Evolutionary conservation across 2,329 filamentous ascomycete species (phyloP), one percentile per base, ranked within the genome.

Genomic region (Calycina herbarum): DNA sequence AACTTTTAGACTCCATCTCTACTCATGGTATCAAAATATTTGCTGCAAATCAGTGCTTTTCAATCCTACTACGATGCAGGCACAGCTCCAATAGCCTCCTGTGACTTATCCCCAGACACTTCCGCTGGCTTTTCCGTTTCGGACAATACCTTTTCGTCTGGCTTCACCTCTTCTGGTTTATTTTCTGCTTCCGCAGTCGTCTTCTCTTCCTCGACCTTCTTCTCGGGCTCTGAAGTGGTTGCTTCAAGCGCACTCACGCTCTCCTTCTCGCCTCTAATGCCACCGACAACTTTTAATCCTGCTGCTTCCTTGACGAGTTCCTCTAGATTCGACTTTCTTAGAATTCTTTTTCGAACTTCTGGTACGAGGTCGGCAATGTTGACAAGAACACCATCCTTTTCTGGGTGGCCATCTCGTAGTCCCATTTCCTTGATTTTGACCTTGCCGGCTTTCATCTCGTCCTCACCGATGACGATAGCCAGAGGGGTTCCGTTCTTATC

Each of bases 401-500:
- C 92, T 0, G 93, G 89, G 82, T 97, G 91, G 31, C 88, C 92
- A 51, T 95, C 89, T 3, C 85, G 84, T 64, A 96, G 82, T 57
- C 93, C 89, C 80, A 93, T 84, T 82, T 90, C 88, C 87, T 98
- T 98, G 77, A 97, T 85, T 79, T 91, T 92, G 71, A 96, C 90
- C 77, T 96, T 90, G 62, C 93, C 93, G 31, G 86, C 84, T 67
- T 89, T 89, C 51, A 96, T 81, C 79, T 98, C 94, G 64, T 97
- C 93, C 74, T 97, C 92, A 57, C 94, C 94, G 0, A 99, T 83
- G 72, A 98, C 95, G 59, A 98, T 85, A 7, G 89, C 92, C 74
- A 96, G 91, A 0, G 94, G 94, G 24, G 96, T 87, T 56, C 89
- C 90, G 65, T 87, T 89, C 60, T 82, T 80, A 77, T 97, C 94